Conservation (phyloP, 2,329 filamentous ascomycete species). For the Aspergillus fijiensis region DNA sequence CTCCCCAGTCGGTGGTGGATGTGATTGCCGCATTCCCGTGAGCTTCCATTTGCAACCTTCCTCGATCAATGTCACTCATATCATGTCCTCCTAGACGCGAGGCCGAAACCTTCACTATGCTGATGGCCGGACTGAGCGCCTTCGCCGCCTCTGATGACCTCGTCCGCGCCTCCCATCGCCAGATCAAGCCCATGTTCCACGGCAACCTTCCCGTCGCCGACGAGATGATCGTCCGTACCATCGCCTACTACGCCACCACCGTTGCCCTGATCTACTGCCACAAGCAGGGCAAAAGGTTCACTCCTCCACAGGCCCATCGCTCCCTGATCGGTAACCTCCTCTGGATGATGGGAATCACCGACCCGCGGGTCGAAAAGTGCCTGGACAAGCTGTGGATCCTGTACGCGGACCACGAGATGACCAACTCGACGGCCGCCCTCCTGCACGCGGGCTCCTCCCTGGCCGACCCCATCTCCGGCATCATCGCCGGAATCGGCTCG, state of each 20-base stretch:
- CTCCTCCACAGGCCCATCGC: too few species aligned
- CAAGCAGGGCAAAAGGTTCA: too few species aligned
- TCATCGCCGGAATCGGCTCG: too few species aligned
- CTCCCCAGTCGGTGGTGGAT: too few species aligned
- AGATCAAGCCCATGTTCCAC: not conserved
- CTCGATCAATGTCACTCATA: too few species aligned
- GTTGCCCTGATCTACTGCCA: not conserved
- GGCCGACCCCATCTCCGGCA: constrained; percentile 45
- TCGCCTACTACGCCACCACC: not conserved
- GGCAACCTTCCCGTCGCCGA: constrained; percentile 1
- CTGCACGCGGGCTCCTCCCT: constrained; percentile 55
- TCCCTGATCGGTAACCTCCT: too few species aligned
- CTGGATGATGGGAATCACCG: not conserved
- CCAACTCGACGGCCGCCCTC: constrained; percentile 56
- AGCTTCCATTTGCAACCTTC: too few species aligned
- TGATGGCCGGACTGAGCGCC: too few species aligned
- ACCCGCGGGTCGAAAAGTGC: not conserved
- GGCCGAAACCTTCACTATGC: too few species aligned
- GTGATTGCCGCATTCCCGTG: too few species aligned
- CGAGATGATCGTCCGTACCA: not conserved
- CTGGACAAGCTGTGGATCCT: constrained; percentile 45
- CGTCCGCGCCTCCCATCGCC: not conserved
- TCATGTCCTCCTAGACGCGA: too few species aligned
- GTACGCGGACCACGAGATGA: constrained; percentile 58
- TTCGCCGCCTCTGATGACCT: too few species aligned